Evolutionary conservation across 257 asterid species (phyloP).

Genomic region (Handroanthus guayacan): DNA sequence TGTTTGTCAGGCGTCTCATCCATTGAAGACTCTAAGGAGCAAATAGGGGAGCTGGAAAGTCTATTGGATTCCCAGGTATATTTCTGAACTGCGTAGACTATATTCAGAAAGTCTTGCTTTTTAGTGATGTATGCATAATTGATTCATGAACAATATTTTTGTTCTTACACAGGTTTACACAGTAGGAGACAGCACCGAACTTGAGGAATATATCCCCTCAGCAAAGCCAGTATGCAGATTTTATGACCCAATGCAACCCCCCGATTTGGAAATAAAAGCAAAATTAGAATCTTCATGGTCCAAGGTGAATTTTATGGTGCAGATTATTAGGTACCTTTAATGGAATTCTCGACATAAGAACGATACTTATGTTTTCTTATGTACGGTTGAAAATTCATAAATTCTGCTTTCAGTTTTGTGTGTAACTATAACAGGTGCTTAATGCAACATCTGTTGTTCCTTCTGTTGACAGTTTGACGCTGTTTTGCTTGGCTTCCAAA

Average conservation of each 20-base stretch:
- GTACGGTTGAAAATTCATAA: background rate
- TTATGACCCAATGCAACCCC: slow-evolving; percentile 57
- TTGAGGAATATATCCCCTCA: slow-evolving; percentile 50
- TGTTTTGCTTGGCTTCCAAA: slow-evolving; percentile 53
- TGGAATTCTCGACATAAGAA: no score
- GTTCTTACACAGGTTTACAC: slow-evolving; percentile 60
- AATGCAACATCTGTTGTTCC: slow-evolving; percentile 11
- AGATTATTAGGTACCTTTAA: background rate
- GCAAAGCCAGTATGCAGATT: slow-evolving; percentile 56
- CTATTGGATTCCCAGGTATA: slow-evolving; percentile 80
- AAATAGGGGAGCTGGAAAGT: slow-evolving; percentile 72
- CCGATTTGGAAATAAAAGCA: slow-evolving; percentile 50
- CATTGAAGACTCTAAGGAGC: slow-evolving; percentile 48
- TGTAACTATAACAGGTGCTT: slow-evolving; percentile 22
- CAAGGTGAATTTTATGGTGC: slow-evolving; percentile 54
- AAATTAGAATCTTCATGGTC: slow-evolving; percentile 55
- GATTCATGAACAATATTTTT: slow-evolving; percentile 12
- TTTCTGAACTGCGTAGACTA: slow-evolving; percentile 20
- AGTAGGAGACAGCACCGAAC: slow-evolving; percentile 47
- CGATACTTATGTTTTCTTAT: background rate
- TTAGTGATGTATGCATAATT: background rate
- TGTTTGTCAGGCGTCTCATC: slow-evolving; percentile 59
- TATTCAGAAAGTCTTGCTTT: slow-evolving; percentile 17
- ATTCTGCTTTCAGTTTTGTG: slow-evolving; percentile 9
- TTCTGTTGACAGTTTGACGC: slow-evolving; percentile 60